Evolutionary conservation across 2,329 filamentous ascomycete species (phyloP), one percentile per base, ranked within the genome.

Genomic region (Neofusicoccum ribis): DNA sequence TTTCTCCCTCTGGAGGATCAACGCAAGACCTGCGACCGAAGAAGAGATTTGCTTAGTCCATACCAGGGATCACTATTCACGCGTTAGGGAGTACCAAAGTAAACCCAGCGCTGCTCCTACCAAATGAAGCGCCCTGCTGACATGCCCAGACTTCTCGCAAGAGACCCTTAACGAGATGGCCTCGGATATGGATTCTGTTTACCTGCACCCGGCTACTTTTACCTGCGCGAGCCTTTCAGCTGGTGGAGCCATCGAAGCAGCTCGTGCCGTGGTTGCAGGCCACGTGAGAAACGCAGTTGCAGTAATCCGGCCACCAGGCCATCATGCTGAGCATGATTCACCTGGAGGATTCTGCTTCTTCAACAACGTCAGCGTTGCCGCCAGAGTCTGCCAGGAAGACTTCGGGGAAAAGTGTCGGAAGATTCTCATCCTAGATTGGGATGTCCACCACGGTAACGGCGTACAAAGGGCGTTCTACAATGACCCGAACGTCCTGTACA

Each of bases 261-360:
- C 93, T 79, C 90, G 93, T 76, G 91, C 91, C n/a, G 92, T 99
- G 4, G 89, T 95, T 27, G 84, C 85, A 2, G 90, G 91, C 3
- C 85, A 88, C 65, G 91, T 97, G 61, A 97, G 96, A 77, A 99
- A 99, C 73, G 93, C 92, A 0, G 95, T 99, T 75, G 95, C 95
- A 1, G 90, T 99, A 43, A 97, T 99, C 71, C 88, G 95, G 14
- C 95, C 95, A 1, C 95, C 95, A 0, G 95, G 95, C 0, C 95
- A 99, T 73, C 95, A 99, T 77, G 95, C 95, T 0, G 95, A 99
- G 75, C 89, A 88, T 65, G 86, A 95, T 71, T 84, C 88, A 41
- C 87, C 94, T 0, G 95, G 97, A 85, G 95, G 95, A 0, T 99
- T 99, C 74, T 99, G 95, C 76, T 86, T 98, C 66, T 98, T 98